Evolutionary conservation across 495 filamentous ascomycete species (phyloP).

Genomic region (Parathielavia hyrcaniae): DNA sequence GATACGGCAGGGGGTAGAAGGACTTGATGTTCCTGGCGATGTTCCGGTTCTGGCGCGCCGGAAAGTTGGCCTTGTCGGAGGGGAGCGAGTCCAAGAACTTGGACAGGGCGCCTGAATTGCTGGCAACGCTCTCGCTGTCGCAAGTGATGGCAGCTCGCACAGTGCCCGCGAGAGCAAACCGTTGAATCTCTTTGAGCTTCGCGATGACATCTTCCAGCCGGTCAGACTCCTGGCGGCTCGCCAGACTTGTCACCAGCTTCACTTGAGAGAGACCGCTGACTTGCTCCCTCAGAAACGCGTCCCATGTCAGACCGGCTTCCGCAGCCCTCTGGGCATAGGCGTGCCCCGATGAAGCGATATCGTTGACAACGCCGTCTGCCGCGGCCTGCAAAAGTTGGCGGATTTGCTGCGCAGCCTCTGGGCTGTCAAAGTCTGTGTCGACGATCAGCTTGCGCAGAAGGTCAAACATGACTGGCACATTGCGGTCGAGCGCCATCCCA

Average conservation of each 20-base stretch:
- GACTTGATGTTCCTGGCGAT: slow-evolving; percentile 53
- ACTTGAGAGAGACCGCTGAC: slow-evolving; percentile 80
- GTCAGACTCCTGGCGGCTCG: slow-evolving; percentile 50
- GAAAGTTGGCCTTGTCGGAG: slow-evolving; percentile 35
- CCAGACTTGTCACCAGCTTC: slow-evolving; percentile 65
- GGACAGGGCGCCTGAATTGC: slow-evolving; percentile 67
- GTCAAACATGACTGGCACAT: slow-evolving; percentile 86
- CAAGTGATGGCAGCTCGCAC: slow-evolving; percentile 86
- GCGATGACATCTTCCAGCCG: slow-evolving; percentile 66
- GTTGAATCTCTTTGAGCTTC: slow-evolving; percentile 83
- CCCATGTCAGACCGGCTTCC: slow-evolving; percentile 66
- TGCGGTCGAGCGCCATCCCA: slow-evolving; percentile 80
- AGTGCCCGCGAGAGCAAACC: slow-evolving; percentile 57
- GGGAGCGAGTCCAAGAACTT: slow-evolving; percentile 62
- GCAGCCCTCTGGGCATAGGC: slow-evolving; percentile 76
- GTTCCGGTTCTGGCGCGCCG: slow-evolving; percentile 26
- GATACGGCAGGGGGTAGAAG: slow-evolving; percentile 92
- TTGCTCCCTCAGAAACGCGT: slow-evolving; percentile 68
- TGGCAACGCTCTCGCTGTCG: slow-evolving; percentile 57
- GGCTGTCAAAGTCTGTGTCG: slow-evolving; percentile 83
- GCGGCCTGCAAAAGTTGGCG: slow-evolving; percentile 76
- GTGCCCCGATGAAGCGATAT: slow-evolving; percentile 81
- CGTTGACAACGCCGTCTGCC: slow-evolving; percentile 85
- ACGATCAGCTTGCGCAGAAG: slow-evolving; percentile 69
- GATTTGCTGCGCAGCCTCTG: slow-evolving; percentile 72